These are phyloP conservation scores for Colletotrichum shisoi DNA, from an alignment of 2,329 filamentous ascomycete genomes.

Conservation along the genomic window DNA sequence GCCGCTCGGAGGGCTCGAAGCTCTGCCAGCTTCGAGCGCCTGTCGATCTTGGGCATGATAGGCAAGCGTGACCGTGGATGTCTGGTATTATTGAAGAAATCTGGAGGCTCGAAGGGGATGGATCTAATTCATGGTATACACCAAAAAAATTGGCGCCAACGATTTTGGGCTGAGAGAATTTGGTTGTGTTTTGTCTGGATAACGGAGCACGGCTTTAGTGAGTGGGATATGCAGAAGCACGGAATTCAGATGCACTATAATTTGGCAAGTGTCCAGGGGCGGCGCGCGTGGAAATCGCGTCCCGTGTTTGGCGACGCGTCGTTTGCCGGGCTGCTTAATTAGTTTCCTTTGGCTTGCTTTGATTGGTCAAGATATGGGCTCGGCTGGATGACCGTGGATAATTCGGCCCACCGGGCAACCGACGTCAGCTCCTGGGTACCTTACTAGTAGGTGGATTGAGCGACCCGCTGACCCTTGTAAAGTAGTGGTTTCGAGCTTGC, in stretches of 20 bases:
- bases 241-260: slow-evolving; percentile 31
- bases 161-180: slow-evolving; percentile 5
- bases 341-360: background rate
- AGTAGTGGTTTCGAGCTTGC: background rate
- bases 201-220: slow-evolving; percentile 7
- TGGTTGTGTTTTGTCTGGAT: slow-evolving; percentile 9
- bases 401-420: background rate
- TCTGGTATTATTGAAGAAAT: background rate
- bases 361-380: slow-evolving; percentile 14
- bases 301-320: slow-evolving; percentile 37
- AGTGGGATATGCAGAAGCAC: slow-evolving; percentile 21
- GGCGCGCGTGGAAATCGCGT: slow-evolving; percentile 33
- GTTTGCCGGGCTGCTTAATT: slow-evolving; percentile 33
- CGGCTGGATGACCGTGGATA: background rate
- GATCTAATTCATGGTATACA: slow-evolving; percentile 19
- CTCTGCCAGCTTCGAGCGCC: slow-evolving; percentile 72
- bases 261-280: slow-evolving; percentile 25
- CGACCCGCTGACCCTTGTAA: slow-evolving; percentile 6
- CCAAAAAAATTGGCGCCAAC: background rate
- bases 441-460: background rate
- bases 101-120: background rate
- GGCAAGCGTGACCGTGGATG: background rate
- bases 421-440: background rate
- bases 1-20: slow-evolving; percentile 83
- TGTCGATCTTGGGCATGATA: slow-evolving; percentile 55